Conservation (phyloP, 768 basidiomycete species). For the Cantharellus anzutake region DNA sequence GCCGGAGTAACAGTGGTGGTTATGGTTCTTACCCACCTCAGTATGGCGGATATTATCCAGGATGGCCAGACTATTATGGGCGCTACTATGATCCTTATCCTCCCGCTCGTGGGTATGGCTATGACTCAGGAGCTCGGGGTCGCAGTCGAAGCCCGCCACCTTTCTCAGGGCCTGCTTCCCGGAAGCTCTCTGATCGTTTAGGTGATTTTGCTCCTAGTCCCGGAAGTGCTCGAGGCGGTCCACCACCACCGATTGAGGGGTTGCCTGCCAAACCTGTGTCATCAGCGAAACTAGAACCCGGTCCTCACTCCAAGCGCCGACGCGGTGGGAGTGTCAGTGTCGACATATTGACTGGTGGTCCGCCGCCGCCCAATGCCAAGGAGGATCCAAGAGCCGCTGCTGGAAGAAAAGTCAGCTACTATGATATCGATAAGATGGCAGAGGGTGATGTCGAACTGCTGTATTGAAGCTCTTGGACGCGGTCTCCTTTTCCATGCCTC, state of each 20-base stretch:
- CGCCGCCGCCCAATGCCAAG: constrained; percentile 72
- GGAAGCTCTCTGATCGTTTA: constrained; percentile 63
- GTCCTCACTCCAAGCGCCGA: constrained; percentile 18
- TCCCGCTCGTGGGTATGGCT: neutral
- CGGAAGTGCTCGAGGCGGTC: constrained; percentile 20
- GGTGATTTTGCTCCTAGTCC: constrained; percentile 47
- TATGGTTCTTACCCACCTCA: neutral
- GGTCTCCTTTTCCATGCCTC: too few relatives aligned
- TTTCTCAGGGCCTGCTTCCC: constrained; percentile 4
- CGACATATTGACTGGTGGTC: constrained; percentile 22
- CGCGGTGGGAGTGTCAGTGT: constrained; percentile 12
- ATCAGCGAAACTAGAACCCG: constrained; percentile 23
- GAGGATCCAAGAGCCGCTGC: constrained; percentile 85
- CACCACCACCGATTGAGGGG: constrained; percentile 41
- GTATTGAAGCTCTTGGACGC: constrained; percentile 8
- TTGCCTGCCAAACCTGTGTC: constrained; percentile 56
- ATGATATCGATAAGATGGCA: constrained; percentile 88
- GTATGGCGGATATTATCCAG: neutral
- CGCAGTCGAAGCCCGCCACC: constrained; percentile 1
- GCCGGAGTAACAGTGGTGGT: neutral
- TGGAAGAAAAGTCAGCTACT: constrained; percentile 79
- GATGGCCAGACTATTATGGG: neutral
- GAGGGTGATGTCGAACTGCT: constrained; percentile 43
- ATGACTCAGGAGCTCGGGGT: neutral
- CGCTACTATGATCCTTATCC: constrained; percentile 1